Percentiles rank a stretch among this genome's conserved stretches.
These are phyloP conservation scores for Dactylellina sp. DNA, from an alignment of 2,329 filamentous ascomycete species.

Conservation along the genomic window DNA sequence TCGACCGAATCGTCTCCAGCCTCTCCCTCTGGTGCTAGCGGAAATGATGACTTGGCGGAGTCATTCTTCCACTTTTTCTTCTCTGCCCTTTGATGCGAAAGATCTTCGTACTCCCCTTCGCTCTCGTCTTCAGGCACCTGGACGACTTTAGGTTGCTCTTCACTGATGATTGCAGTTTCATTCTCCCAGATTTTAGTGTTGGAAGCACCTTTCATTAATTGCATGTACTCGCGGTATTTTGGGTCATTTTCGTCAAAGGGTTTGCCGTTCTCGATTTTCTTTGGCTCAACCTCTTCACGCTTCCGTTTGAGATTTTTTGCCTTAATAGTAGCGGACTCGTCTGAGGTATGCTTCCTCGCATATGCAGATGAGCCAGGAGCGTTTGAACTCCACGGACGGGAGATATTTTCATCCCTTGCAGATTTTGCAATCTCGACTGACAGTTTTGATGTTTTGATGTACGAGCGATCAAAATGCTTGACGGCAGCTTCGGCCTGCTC, in stretches of 20 bases:
- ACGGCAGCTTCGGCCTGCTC: constrained; percentile 84
- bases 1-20: constrained; percentile 28
- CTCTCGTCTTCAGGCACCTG: constrained; percentile 68
- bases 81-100: constrained; percentile 67
- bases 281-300: constrained; percentile 68
- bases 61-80: constrained; percentile 66
- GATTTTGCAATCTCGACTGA: constrained; percentile 87
- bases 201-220: constrained; percentile 79
- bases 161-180: constrained; percentile 63
- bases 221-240: constrained; percentile 86
- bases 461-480: constrained; percentile 94
- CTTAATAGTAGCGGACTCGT: constrained; percentile 26
- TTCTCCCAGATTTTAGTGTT: constrained; percentile 74
- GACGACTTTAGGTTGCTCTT: constrained; percentile 15
- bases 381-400: constrained; percentile 63
- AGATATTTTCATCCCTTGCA: constrained; percentile 64
- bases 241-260: constrained; percentile 71
- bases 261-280: constrained; percentile 48
- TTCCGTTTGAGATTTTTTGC: constrained; percentile 74
- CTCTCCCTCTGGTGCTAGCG: constrained; percentile 23
- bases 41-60: not conserved
- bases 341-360: constrained; percentile 60
- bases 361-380: constrained; percentile 59
- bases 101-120: constrained; percentile 79
- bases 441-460: constrained; percentile 95